Conservation (phyloP, 2,329 filamentous ascomycete species). For the Piedraia hortae region DNA sequence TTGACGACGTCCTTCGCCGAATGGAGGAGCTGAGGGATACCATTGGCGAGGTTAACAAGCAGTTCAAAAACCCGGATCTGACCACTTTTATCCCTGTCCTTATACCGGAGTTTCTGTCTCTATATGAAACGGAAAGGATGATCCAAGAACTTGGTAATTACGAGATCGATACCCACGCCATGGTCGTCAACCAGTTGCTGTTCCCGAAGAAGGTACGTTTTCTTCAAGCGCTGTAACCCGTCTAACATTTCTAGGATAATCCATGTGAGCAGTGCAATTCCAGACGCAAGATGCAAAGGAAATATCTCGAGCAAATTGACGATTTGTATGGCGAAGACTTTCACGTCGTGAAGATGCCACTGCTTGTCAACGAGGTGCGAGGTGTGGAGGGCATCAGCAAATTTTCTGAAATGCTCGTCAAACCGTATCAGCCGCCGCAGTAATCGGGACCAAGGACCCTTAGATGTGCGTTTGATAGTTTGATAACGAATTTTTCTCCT, state of each 20-base stretch:
- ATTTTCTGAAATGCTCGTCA: constrained; percentile 65
- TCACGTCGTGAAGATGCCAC: constrained; percentile 94
- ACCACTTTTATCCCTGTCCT: constrained; percentile 97
- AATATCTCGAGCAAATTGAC: constrained; percentile 95
- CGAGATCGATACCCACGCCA: constrained; percentile 84
- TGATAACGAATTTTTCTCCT: no score
- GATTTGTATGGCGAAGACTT: constrained; percentile 92
- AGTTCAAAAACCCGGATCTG: constrained; percentile 90
- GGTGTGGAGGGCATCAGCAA: constrained; percentile 82
- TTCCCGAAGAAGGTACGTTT: constrained; percentile 41
- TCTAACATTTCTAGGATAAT: constrained; percentile 24
- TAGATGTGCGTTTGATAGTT: no score
- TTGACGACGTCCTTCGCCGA: constrained; percentile 79
- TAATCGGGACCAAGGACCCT: no score
- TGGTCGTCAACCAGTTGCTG: constrained; percentile 92
- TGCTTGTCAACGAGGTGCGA: constrained; percentile 82
- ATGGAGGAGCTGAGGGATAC: constrained; percentile 82
- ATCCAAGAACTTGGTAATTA: constrained; percentile 90
- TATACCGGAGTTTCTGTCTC: constrained; percentile 83
- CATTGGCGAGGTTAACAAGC: constrained; percentile 82
- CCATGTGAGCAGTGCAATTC: constrained; percentile 89
- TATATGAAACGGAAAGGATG: constrained; percentile 99
- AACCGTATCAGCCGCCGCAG: constrained; percentile 41
- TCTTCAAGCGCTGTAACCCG: neutral
- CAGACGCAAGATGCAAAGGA: constrained; percentile 92